Evolutionary conservation across 495 filamentous ascomycete species (phyloP).

Genomic region (Neurospora africana): DNA sequence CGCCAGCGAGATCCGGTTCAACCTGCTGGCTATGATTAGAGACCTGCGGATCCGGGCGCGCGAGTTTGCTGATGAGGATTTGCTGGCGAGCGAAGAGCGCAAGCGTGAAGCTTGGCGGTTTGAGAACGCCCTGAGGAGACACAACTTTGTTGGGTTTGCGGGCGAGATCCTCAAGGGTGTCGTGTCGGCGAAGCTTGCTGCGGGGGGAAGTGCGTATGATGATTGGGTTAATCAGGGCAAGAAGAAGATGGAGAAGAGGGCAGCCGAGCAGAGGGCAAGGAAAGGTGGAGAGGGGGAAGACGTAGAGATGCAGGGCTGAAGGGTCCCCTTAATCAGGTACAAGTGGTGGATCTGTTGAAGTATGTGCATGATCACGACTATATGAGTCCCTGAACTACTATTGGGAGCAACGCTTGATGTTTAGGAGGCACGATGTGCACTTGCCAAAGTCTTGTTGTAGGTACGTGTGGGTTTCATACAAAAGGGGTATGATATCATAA

Average conservation of each 20-base stretch:
- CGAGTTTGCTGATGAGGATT: constrained; percentile 74
- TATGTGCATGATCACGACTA: background rate
- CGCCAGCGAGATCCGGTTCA: constrained; percentile 81
- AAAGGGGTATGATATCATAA: background rate
- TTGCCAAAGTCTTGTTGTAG: background rate
- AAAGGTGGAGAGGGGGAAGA: constrained; percentile 28
- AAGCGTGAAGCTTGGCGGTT: constrained; percentile 84
- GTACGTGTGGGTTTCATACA: background rate
- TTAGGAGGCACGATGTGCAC: background rate
- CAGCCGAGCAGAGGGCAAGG: constrained; percentile 36
- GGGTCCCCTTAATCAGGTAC: background rate
- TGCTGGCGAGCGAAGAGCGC: constrained; percentile 66
- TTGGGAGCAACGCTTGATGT: background rate
- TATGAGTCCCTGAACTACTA: background rate
- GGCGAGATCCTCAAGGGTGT: constrained; percentile 86
- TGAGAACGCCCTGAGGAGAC: constrained; percentile 87
- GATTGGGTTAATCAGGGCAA: constrained; percentile 73
- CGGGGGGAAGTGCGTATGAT: constrained; percentile 54
- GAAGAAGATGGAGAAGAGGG: constrained; percentile 56
- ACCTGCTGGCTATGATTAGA: constrained; percentile 81
- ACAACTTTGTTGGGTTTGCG: constrained; percentile 95
- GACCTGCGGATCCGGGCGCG: constrained; percentile 66
- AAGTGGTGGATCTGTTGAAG: background rate
- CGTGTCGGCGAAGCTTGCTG: constrained; percentile 54
- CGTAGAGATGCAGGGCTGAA: constrained; percentile 35